phyloP scores from a whole-genome alignment of 768 basidiomycete genomes.

The Collybia nuda region DNA sequence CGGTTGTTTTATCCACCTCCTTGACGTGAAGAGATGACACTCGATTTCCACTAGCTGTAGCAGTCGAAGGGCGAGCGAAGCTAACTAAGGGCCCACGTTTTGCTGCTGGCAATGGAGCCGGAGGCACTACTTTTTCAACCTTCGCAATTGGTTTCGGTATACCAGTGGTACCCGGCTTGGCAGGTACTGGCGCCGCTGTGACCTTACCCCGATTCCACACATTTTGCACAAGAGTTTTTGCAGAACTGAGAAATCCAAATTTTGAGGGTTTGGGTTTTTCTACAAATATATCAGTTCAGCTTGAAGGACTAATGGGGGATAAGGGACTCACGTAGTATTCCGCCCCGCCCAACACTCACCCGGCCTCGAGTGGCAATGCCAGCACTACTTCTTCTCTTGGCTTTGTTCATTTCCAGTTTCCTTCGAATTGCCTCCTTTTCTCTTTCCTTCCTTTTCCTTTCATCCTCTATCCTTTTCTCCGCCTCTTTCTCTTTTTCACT shows the following conservation, averaged over 20 bases:
- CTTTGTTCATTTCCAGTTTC: slow-evolving; percentile 65
- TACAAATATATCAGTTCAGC: slow-evolving; percentile 12
- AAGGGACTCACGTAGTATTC: slow-evolving; percentile 37
- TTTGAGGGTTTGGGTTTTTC: slow-evolving; percentile 51
- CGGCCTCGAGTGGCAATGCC: slow-evolving; percentile 39
- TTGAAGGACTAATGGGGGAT: neutral
- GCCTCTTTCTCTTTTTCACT: slow-evolving; percentile 34
- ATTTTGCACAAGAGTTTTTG: slow-evolving; percentile 69
- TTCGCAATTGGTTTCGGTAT: slow-evolving; percentile 9
- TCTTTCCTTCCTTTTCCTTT: slow-evolving; percentile 44
- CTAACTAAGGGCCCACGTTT: slow-evolving; percentile 10
- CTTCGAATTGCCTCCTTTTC: slow-evolving; percentile 60
- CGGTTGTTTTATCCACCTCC: slow-evolving; percentile 12
- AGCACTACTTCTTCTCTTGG: slow-evolving; percentile 68
- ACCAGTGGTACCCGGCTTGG: slow-evolving; percentile 15
- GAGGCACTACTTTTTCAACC: slow-evolving; percentile 5
- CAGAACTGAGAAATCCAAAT: slow-evolving; percentile 70
- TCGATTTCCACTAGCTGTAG: slow-evolving; percentile 12
- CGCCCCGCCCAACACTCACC: slow-evolving; percentile 37
- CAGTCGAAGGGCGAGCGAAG: slow-evolving; percentile 18
- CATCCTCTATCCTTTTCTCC: slow-evolving; percentile 40
- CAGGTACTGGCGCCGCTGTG: slow-evolving; percentile 19
- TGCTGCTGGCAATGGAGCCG: slow-evolving; percentile 8
- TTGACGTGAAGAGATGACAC: slow-evolving; percentile 14
- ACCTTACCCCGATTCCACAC: slow-evolving; percentile 67